Conservation (phyloP, 352 stramenopile species). For the Globisporangium cystogenes region DNA sequence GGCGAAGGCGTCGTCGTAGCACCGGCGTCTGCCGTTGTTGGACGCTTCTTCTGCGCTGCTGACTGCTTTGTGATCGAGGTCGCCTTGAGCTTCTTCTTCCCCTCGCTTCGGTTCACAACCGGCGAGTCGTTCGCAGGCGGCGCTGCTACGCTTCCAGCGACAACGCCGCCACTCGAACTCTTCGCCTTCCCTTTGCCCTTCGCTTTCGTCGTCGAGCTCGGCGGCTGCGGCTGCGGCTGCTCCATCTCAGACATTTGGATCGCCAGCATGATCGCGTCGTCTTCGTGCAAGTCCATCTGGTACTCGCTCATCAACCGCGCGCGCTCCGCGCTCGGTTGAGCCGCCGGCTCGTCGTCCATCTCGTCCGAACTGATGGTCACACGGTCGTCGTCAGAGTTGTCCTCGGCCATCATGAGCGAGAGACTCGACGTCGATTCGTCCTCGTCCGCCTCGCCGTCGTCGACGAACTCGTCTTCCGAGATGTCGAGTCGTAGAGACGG, state of each 20-base stretch:
- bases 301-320: conserved; percentile 30
- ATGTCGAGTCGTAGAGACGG: neutral
- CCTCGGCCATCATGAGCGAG: conserved; percentile 37
- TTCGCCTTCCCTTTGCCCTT: neutral
- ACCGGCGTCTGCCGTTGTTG: neutral
- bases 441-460: conserved; percentile 19
- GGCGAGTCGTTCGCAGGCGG: neutral
- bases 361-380: conserved; percentile 33
- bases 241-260: conserved; percentile 46
- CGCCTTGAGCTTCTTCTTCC: neutral
- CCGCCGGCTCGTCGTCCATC: conserved; percentile 18
- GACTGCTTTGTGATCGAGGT: neutral
- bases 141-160: neutral
- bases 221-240: conserved; percentile 1
- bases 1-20: neutral
- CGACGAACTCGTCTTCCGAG: conserved; percentile 34
- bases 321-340: conserved; percentile 23
- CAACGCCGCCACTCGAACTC: neutral
- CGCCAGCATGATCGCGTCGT: conserved; percentile 33
- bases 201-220: neutral
- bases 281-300: conserved; percentile 35
- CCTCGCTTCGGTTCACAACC: neutral
- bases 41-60: conserved; percentile 5
- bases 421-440: conserved; percentile 20
- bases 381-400: conserved; percentile 63